Evolutionary conservation across 225 moss, liverwort and hornwort species (phyloP).

Genomic region (Marchantia paleacea): DNA sequence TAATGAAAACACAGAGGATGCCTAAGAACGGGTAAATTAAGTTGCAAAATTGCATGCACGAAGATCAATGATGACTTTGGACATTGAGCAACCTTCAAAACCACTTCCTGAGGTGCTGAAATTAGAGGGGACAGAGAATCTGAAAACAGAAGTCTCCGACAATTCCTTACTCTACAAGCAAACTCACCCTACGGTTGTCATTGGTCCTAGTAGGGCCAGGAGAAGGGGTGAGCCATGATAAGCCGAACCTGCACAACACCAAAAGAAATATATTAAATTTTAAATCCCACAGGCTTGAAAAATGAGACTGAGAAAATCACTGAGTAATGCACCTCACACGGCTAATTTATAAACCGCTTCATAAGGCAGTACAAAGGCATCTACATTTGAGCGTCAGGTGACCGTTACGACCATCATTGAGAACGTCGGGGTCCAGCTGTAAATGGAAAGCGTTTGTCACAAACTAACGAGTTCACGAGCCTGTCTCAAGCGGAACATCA

Average conservation of each 20-base stretch:
- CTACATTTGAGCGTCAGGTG: too few species aligned
- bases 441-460: too few species aligned
- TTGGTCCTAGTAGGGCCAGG: constrained; percentile 63
- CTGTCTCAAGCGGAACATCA: too few species aligned
- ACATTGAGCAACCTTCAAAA: not conserved
- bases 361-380: too few species aligned
- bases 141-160: not conserved
- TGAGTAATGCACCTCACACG: too few species aligned
- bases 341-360: too few species aligned
- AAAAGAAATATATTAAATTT: not conserved
- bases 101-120: not conserved
- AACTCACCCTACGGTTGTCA: constrained; percentile 60
- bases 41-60: not conserved
- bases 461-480: too few species aligned
- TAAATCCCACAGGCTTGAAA: too few species aligned
- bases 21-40: not conserved
- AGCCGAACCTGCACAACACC: constrained; percentile 70
- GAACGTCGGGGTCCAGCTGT: too few species aligned
- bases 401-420: too few species aligned
- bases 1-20: not conserved
- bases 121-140: not conserved
- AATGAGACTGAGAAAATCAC: too few species aligned
- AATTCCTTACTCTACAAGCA: not conserved
- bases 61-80: not conserved
- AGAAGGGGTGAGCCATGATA: constrained; percentile 95